phyloP scores from a whole-genome alignment of 257 asterid genomes.

The Nicotiana sylvestris region DNA sequence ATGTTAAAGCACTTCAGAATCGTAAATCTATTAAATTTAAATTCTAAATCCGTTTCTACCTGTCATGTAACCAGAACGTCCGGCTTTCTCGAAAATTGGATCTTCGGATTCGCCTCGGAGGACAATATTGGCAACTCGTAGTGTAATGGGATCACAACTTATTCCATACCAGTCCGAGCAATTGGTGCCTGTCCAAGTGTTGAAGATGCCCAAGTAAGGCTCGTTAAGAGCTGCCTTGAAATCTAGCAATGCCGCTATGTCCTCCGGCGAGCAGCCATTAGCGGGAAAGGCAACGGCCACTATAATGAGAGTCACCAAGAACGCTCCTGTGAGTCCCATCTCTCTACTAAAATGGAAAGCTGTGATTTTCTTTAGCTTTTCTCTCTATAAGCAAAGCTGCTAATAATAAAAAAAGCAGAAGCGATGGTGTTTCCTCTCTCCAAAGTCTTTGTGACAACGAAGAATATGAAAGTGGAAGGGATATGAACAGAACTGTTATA shows the following conservation, averaged over 20 bases:
- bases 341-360: background rate
- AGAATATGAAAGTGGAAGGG: no score
- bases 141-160: slow-evolving; percentile 66
- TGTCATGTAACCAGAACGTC: slow-evolving; percentile 87
- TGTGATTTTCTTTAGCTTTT: no score
- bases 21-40: no score
- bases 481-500: background rate
- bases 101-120: slow-evolving; percentile 94
- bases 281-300: slow-evolving; percentile 28
- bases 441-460: no score
- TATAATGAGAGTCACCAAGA: slow-evolving; percentile 1
- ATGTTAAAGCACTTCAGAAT: no score
- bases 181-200: slow-evolving; percentile 60
- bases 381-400: background rate
- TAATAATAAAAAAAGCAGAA: no score
- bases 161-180: slow-evolving; percentile 82
- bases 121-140: slow-evolving; percentile 63
- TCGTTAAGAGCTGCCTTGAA: slow-evolving; percentile 60
- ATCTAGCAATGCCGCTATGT: slow-evolving; percentile 54
- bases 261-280: slow-evolving; percentile 57
- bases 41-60: slow-evolving; percentile 25
- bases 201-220: slow-evolving; percentile 71
- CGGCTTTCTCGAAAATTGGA: slow-evolving; percentile 71
- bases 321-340: background rate
- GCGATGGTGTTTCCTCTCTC: background rate